Percentiles rank a stretch among this genome's conserved stretches.
Conservation (phyloP, 352 stramenopile genomes). For the Pythium brassicae region DNA sequence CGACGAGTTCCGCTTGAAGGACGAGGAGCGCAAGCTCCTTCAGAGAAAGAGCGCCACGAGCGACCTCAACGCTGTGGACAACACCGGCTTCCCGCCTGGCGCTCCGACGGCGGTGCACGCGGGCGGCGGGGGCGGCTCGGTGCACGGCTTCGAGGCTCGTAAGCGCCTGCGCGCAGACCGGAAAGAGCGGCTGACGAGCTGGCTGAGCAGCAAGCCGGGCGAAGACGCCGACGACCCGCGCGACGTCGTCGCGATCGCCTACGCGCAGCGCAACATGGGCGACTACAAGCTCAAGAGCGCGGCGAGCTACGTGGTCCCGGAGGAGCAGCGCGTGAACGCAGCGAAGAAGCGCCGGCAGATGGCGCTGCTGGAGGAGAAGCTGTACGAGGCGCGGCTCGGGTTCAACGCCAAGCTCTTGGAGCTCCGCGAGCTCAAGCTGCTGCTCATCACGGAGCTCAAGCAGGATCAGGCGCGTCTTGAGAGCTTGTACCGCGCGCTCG, state of each 20-base stretch:
- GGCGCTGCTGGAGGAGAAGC: conserved; percentile 72
- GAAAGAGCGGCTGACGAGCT: conserved; percentile 55
- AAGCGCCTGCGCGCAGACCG: conserved; percentile 73
- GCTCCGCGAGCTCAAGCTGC: conserved; percentile 85
- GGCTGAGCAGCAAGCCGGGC: conserved; percentile 70
- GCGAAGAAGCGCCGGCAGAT: conserved; percentile 88
- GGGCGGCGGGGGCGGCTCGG: conserved; percentile 11
- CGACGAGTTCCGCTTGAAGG: conserved; percentile 51
- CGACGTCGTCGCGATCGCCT: conserved; percentile 88
- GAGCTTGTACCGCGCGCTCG: conserved; percentile 42
- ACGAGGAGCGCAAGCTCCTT: conserved; percentile 54
- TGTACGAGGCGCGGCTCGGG: conserved; percentile 73
- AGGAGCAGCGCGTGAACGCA: conserved; percentile 87
- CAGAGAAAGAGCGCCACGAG: conserved; percentile 4
- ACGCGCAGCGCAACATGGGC: conserved; percentile 85
- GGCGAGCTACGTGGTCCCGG: conserved; percentile 84
- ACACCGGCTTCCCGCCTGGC: neutral
- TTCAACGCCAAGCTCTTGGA: conserved; percentile 92
- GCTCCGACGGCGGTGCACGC: neutral
- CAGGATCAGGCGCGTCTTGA: conserved; percentile 48
- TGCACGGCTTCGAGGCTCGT: conserved; percentile 78
- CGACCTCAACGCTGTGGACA: neutral
- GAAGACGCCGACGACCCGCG: conserved; percentile 88
- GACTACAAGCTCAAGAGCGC: conserved; percentile 92
- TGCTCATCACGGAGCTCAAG: conserved; percentile 70